Percentiles rank a stretch among this genome's conserved stretches.
phyloP scores from a whole-genome alignment of 805 yeast species.

The Blastobotrys americana region DNA sequence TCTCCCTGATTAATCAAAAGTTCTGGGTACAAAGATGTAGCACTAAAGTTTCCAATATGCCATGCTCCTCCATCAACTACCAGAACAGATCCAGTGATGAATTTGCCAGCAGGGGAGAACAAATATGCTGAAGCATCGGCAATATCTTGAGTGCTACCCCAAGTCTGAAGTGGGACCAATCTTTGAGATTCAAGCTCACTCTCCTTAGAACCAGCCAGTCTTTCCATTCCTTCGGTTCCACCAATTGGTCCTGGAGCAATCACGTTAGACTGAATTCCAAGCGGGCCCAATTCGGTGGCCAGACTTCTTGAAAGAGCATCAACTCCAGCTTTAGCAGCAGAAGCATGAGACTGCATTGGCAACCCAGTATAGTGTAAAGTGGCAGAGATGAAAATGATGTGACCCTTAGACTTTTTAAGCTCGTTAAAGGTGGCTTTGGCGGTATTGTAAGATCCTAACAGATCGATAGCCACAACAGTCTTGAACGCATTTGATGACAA shows the following conservation, averaged over 20 bases:
- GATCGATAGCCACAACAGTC: slow-evolving; percentile 78
- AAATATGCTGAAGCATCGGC: slow-evolving; percentile 82
- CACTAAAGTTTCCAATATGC: slow-evolving; percentile 41
- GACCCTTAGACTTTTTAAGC: slow-evolving; percentile 60
- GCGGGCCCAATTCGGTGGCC: slow-evolving; percentile 87
- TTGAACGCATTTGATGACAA: slow-evolving; percentile 82
- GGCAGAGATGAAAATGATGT: slow-evolving; percentile 73
- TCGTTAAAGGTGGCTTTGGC: slow-evolving; percentile 72
- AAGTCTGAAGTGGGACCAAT: slow-evolving; percentile 43
- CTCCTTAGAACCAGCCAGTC: slow-evolving; percentile 39
- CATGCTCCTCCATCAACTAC: slow-evolving; percentile 90
- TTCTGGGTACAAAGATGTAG: slow-evolving; percentile 3
- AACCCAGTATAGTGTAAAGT: slow-evolving; percentile 86
- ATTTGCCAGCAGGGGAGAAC: slow-evolving; percentile 75
- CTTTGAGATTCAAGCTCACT: slow-evolving; percentile 37
- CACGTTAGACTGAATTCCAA: slow-evolving; percentile 76
- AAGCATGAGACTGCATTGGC: slow-evolving; percentile 83
- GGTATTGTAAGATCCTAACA: slow-evolving; percentile 84
- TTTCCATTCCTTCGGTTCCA: slow-evolving; percentile 76
- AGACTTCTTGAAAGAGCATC: slow-evolving; percentile 79
- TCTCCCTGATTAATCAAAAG: not conserved
- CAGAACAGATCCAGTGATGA: slow-evolving; percentile 66
- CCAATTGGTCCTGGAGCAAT: slow-evolving; percentile 90
- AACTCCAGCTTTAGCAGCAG: slow-evolving; percentile 94
- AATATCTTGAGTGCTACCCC: slow-evolving; percentile 67